These are phyloP conservation scores for Leccinum aurantiacum DNA, from an alignment of 768 basidiomycete species.

Conservation along the genomic window DNA sequence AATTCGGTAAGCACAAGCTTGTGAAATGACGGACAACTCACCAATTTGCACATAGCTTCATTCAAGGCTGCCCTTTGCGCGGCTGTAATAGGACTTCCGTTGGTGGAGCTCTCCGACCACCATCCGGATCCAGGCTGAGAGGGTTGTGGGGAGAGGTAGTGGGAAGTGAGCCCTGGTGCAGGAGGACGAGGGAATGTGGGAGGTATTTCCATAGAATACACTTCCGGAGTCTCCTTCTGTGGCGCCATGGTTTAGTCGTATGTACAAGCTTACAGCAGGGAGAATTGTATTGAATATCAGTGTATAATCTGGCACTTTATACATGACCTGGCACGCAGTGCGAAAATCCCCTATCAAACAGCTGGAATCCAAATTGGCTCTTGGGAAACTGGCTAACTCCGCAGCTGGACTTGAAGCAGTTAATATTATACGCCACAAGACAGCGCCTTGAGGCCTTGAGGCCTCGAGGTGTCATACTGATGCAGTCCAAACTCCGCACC, in stretches of 20 bases:
- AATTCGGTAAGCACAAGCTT: not conserved
- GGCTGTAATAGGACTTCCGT: not conserved
- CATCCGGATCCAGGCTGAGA: not conserved
- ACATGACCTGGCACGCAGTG: too few relatives aligned
- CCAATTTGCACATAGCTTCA: not conserved
- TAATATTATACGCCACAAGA: too few relatives aligned
- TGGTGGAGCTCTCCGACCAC: too few relatives aligned
- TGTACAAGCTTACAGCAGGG: not conserved
- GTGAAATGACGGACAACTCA: not conserved
- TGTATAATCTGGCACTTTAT: not conserved
- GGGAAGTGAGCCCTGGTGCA: not conserved
- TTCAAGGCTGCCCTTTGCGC: not conserved
- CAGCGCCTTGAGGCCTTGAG: too few relatives aligned
- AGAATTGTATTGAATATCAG: not conserved
- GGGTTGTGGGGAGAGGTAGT: not conserved
- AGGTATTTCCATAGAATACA: not conserved
- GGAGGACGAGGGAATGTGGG: not conserved
- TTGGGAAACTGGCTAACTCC: not conserved
- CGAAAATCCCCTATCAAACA: too few relatives aligned
- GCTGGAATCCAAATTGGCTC: too few relatives aligned
- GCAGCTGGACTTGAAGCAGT: too few relatives aligned
- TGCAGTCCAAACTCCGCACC: too few relatives aligned
- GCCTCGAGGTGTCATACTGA: too few relatives aligned
- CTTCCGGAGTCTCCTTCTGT: too few relatives aligned
- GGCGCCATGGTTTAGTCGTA: not conserved